Evolutionary conservation across 2,329 filamentous ascomycete genomes (phyloP).

Genomic region (Ophiostoma sp.): DNA sequence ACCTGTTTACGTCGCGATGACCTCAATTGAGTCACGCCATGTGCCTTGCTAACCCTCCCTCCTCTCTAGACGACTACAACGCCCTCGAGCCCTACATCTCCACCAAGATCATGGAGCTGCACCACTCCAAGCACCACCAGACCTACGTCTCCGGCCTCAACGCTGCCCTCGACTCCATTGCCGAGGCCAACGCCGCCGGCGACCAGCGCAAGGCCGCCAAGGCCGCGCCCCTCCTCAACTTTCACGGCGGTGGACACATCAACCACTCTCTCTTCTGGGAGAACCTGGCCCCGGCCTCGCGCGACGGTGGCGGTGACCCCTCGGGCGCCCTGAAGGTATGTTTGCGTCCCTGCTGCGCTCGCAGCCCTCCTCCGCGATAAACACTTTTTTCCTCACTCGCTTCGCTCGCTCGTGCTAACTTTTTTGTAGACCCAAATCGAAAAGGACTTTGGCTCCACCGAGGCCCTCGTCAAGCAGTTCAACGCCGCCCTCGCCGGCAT

Average conservation of each 20-base stretch:
- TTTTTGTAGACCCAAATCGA: slow-evolving; percentile 55
- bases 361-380: background rate
- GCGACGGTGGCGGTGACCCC: slow-evolving; percentile 62
- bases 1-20: background rate
- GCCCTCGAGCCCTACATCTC: slow-evolving; percentile 86
- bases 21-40: background rate
- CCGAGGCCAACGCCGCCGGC: slow-evolving; percentile 63
- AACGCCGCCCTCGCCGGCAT: slow-evolving; percentile 69
- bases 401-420: background rate
- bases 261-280: slow-evolving; percentile 95
- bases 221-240: slow-evolving; percentile 64
- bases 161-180: slow-evolving; percentile 61
- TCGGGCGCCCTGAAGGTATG: slow-evolving; percentile 60
- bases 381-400: background rate
- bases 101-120: slow-evolving; percentile 76
- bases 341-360: background rate
- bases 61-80: slow-evolving; percentile 79
- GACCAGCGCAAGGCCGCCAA: slow-evolving; percentile 54
- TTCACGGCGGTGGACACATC: slow-evolving; percentile 89
- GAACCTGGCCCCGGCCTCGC: slow-evolving; percentile 70
- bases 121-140: slow-evolving; percentile 78
- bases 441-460: slow-evolving; percentile 66
- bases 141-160: slow-evolving; percentile 78
- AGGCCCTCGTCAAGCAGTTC: slow-evolving; percentile 65
- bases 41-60: background rate